Evolutionary conservation across 306 rosid genomes (phyloP), one percentile per base, ranked within the genome.

Genomic region (Sicyos baderoa): DNA sequence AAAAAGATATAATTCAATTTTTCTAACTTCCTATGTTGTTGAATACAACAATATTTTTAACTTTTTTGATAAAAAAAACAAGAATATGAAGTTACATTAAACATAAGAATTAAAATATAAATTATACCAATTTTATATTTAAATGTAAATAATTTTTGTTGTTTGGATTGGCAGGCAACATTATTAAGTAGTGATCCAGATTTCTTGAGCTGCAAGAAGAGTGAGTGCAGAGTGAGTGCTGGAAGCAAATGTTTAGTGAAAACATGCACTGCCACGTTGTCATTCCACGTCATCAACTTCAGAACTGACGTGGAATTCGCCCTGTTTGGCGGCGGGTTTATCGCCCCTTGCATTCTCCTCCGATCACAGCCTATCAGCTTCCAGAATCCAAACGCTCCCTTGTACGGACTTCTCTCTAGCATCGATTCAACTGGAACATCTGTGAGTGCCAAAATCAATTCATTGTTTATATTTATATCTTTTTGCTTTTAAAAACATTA

Each of bases 241-340:
- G 70, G 77, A 21, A 83, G 88, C 12, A 73, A 40, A 29, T 86
- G 91, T 54, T 15, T 0, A 42, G 70, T 44, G 11, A 54, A 65
- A 60, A 84, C 89, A 3, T 89, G 95, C 74, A 79, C 76, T 72
- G 96, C 92, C 42, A 59, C 91, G 16, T 29, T 92, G 69, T 37
- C 82, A 60, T 92, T 92, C 72, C 97, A 92, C 74, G 91, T 89
- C 2, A 64, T 92, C 72, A 92, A 92, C 86, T 84, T 92, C 54
- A 75, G 97, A 78, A 92, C 87, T 4, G 88, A 92, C 82, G 86
- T 92, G 9, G 89, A 84, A 52, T 92, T 89, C 8, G 89, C 83
- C 69, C 79, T 89, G 64, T 89, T 92, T 72, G 64, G 78, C 5
- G 89, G 84, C 3, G 97, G 96, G 9, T 92, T 92, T 47, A 29